These are phyloP conservation scores for Globisporangium yorkense DNA, from an alignment of 352 stramenopile genomes.

Conservation along the genomic window DNA sequence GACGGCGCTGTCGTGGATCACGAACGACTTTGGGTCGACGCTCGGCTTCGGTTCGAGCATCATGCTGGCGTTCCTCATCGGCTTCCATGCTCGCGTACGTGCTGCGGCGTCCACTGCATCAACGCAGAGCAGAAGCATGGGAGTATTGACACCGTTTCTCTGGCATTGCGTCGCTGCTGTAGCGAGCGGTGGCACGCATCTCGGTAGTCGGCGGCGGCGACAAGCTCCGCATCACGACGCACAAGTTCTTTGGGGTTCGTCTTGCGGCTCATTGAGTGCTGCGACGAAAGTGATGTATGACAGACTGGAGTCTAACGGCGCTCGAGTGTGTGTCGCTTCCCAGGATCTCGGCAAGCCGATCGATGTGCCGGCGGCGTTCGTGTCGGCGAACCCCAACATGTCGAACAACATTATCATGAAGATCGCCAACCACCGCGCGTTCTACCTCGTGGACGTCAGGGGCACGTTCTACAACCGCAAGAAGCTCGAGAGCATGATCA, in stretches of 20 bases:
- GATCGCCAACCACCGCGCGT: slow-evolving; percentile 57
- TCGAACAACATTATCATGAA: slow-evolving; percentile 88
- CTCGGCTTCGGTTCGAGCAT: slow-evolving; percentile 82
- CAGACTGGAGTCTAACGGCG: neutral
- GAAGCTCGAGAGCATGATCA: slow-evolving; percentile 86
- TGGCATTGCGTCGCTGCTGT: neutral
- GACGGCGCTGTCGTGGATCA: slow-evolving; percentile 79
- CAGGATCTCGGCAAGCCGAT: slow-evolving; percentile 59
- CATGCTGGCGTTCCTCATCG: slow-evolving; percentile 66
- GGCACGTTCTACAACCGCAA: slow-evolving; percentile 85
- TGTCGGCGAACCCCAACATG: slow-evolving; percentile 76
- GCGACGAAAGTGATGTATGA: neutral
- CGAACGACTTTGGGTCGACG: slow-evolving; percentile 70
- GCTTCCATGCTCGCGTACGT: slow-evolving; percentile 75
- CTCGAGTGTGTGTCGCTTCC: neutral
- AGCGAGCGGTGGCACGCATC: slow-evolving; percentile 76
- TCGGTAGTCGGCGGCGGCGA: slow-evolving; percentile 67
- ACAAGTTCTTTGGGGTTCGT: slow-evolving; percentile 85
- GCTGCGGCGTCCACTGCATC: no score
- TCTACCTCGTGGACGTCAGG: slow-evolving; percentile 75
- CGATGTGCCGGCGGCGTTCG: slow-evolving; percentile 58
- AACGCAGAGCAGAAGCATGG: no score
- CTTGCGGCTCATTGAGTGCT: neutral
- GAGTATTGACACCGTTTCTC: no score
- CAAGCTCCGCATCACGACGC: slow-evolving; percentile 81